Conservation (phyloP, 2,329 filamentous ascomycete genomes). For the Verticillium longisporum region DNA sequence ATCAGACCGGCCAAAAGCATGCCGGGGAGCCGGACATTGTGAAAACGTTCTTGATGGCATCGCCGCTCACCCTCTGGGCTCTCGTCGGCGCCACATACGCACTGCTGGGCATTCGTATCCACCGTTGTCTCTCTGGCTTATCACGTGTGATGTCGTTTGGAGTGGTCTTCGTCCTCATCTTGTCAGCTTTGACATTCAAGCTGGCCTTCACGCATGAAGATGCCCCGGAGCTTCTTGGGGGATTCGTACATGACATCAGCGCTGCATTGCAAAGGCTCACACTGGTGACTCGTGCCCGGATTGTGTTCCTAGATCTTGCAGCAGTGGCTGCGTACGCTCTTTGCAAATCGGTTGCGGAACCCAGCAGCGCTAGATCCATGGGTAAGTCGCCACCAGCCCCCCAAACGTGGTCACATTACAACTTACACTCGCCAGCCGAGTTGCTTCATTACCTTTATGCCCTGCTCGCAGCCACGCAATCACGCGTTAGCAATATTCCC, state of each 20-base stretch:
- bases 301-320: conserved; percentile 42
- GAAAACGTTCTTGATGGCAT: conserved; percentile 57
- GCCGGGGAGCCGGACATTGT: conserved; percentile 86
- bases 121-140: conserved; percentile 32
- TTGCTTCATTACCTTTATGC: conserved; percentile 64
- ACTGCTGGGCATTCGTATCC: conserved; percentile 42
- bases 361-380: not conserved
- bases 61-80: conserved; percentile 66
- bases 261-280: conserved; percentile 33
- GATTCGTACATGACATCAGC: conserved; percentile 32
- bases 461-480: conserved; percentile 81
- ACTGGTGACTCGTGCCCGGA: conserved; percentile 40
- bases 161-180: conserved; percentile 33
- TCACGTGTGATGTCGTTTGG: conserved; percentile 33
- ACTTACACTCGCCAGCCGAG: conserved; percentile 17
- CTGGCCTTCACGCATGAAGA: conserved; percentile 81
- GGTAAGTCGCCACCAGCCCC: conserved; percentile 4
- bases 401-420: too few relatives aligned
- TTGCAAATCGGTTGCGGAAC: conserved; percentile 25
- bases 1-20: conserved; percentile 95
- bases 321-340: conserved; percentile 29
- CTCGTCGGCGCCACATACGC: conserved; percentile 65
- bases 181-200: conserved; percentile 73
- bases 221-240: conserved; percentile 70
- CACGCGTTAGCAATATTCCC: conserved; percentile 76